Evolutionary conservation across 176 grass and related monocot genomes (phyloP).

Genomic region (Ensete ventricosum): DNA sequence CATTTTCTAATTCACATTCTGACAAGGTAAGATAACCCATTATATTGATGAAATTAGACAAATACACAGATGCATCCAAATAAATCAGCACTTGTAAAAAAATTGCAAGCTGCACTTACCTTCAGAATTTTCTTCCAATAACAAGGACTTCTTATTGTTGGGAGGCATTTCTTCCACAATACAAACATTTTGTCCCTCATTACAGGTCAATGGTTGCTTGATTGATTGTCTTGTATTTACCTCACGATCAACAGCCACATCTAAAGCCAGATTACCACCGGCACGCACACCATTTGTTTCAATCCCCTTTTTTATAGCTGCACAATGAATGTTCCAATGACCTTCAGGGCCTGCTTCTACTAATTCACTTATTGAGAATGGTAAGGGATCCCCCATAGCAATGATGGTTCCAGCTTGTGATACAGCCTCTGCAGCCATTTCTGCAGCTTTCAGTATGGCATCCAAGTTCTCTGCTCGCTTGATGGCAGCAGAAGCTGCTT

Average conservation of each 20-base stretch:
- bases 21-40: conserved; percentile 14
- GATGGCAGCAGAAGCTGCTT: conserved; percentile 77
- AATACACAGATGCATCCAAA: background rate
- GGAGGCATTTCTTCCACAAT: conserved; percentile 24
- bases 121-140: background rate
- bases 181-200: conserved; percentile 15
- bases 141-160: conserved; percentile 16
- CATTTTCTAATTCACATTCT: conserved; percentile 39
- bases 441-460: conserved; percentile 86
- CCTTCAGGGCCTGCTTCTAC: conserved; percentile 68
- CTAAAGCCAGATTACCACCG: conserved; percentile 20
- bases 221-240: conserved; percentile 29
- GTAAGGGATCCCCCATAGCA: conserved; percentile 87
- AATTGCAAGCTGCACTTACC: background rate
- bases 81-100: background rate
- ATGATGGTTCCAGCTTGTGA: conserved; percentile 74
- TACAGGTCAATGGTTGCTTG: conserved; percentile 29
- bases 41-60: background rate
- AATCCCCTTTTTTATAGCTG: conserved; percentile 31
- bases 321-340: conserved; percentile 60
- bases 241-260: conserved; percentile 21
- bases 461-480: conserved; percentile 96
- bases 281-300: conserved; percentile 8
- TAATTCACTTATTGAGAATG: conserved; percentile 67
- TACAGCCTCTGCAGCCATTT: conserved; percentile 75